These are phyloP conservation scores for Microbotryum saponariae DNA, from an alignment of 1,284 basidiomycete genomes.

Conservation along the genomic window DNA sequence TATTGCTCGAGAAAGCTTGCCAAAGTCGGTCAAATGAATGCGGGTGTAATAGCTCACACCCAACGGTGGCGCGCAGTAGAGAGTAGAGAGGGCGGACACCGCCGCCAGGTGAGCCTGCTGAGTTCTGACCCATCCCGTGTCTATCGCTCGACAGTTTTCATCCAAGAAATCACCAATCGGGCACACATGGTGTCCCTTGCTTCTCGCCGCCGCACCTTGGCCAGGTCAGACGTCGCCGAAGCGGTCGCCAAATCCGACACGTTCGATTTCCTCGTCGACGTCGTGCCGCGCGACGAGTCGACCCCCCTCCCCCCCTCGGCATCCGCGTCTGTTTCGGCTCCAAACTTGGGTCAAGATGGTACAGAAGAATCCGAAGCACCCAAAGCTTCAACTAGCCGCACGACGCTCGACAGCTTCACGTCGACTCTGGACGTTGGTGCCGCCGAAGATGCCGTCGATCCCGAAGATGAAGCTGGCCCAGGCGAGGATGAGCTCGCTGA, in stretches of 20 bases:
- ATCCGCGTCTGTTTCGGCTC: too few species aligned
- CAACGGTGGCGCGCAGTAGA: neutral
- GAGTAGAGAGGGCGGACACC: neutral
- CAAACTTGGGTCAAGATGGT: too few species aligned
- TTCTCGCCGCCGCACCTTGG: constrained; percentile 82
- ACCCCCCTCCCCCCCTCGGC: too few species aligned
- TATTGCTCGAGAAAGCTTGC: constrained; percentile 90
- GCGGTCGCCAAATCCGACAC: constrained; percentile 74
- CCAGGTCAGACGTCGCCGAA: constrained; percentile 80
- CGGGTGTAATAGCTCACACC: neutral
- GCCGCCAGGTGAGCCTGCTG: neutral
- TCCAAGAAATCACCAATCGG: constrained; percentile 83
- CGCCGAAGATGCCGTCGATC: too few species aligned
- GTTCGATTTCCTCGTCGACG: constrained; percentile 41
- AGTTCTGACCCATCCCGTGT: neutral
- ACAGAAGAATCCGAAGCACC: too few species aligned
- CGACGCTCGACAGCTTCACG: too few species aligned
- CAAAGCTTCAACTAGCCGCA: too few species aligned
- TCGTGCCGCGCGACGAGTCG: too few species aligned
- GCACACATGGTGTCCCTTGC: constrained; percentile 90
- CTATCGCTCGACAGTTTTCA: constrained; percentile 60
- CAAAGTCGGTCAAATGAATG: constrained; percentile 59
- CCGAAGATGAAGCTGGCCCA: too few species aligned
- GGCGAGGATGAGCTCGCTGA: too few species aligned
- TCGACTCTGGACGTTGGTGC: too few species aligned